These are phyloP conservation scores for Trichoderma simmonsii DNA, from an alignment of 2,329 filamentous ascomycete genomes.

Conservation along the genomic window DNA sequence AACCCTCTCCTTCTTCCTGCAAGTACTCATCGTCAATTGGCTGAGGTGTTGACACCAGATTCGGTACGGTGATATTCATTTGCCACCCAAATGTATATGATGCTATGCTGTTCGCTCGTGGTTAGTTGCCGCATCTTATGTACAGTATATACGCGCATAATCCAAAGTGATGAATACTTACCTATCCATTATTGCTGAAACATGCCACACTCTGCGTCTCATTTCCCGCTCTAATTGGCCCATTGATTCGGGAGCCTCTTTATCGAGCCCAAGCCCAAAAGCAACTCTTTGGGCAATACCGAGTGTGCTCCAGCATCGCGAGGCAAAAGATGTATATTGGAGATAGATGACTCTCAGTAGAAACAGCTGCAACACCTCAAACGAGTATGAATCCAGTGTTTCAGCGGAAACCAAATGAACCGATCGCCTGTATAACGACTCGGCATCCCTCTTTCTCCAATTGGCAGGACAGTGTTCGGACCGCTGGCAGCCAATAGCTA, in stretches of 20 bases:
- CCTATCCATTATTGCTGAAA: not conserved
- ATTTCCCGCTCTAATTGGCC: slow-evolving; percentile 7
- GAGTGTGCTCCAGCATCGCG: slow-evolving; percentile 12
- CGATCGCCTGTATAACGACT: slow-evolving; percentile 7
- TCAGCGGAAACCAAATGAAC: slow-evolving; percentile 4
- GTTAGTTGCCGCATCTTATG: not conserved
- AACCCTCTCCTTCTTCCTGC: not conserved
- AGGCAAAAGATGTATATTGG: slow-evolving; percentile 9
- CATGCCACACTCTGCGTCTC: slow-evolving; percentile 10
- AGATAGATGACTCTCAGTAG: not conserved
- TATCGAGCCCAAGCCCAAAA: slow-evolving; percentile 1
- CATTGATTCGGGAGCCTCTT: not conserved
- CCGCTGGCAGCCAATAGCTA: slow-evolving; percentile 5
- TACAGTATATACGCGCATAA: not conserved
- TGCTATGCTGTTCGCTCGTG: not conserved
- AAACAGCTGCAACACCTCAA: not conserved
- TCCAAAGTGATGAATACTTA: not conserved
- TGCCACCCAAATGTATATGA: slow-evolving; percentile 10
- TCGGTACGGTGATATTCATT: not conserved
- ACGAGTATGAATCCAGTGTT: slow-evolving; percentile 1
- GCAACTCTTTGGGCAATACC: slow-evolving; percentile 9
- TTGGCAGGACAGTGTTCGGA: slow-evolving; percentile 4
- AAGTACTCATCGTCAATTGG: slow-evolving; percentile 7
- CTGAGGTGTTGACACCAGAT: not conserved
- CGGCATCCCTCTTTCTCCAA: slow-evolving; percentile 4